Evolutionary conservation across 345 rosid species (phyloP).

Genomic region (Gossypium sturtianum): DNA sequence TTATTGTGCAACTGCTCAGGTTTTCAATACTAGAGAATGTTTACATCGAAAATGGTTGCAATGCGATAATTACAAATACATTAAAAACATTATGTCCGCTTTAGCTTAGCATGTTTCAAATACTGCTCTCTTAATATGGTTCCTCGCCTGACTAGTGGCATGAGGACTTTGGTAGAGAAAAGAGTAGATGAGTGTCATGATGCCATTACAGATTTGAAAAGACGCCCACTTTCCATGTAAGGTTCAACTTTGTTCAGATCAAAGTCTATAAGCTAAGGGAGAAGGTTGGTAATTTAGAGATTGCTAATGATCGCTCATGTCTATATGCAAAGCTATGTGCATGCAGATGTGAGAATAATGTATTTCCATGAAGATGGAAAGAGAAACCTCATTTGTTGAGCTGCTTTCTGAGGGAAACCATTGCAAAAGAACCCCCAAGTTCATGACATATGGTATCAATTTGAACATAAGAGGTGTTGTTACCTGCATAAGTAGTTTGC

Average conservation of each 20-base stretch:
- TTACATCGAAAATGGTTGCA: neutral
- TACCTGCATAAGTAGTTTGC: neutral
- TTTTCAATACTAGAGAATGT: neutral
- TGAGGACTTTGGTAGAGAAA: neutral
- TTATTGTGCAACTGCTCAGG: neutral
- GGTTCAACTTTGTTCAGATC: neutral
- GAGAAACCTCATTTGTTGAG: conserved; percentile 25
- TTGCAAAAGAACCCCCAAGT: conserved; percentile 2
- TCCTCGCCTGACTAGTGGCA: neutral
- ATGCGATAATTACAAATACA: neutral
- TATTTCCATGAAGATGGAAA: neutral
- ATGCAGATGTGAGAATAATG: neutral
- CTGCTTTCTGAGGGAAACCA: neutral
- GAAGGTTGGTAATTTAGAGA: too few relatives aligned
- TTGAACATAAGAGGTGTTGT: conserved; percentile 2
- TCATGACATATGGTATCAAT: neutral
- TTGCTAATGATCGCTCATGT: neutral
- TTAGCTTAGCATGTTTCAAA: neutral
- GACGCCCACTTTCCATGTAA: neutral
- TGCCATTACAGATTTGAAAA: neutral
- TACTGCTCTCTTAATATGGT: neutral
- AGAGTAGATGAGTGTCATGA: neutral
- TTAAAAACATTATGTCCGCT: neutral
- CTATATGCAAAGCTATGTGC: neutral
- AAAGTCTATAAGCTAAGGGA: neutral